Evolutionary conservation across 2,329 filamentous ascomycete genomes (phyloP).

Genomic region (Pestalotiopsis sp.): DNA sequence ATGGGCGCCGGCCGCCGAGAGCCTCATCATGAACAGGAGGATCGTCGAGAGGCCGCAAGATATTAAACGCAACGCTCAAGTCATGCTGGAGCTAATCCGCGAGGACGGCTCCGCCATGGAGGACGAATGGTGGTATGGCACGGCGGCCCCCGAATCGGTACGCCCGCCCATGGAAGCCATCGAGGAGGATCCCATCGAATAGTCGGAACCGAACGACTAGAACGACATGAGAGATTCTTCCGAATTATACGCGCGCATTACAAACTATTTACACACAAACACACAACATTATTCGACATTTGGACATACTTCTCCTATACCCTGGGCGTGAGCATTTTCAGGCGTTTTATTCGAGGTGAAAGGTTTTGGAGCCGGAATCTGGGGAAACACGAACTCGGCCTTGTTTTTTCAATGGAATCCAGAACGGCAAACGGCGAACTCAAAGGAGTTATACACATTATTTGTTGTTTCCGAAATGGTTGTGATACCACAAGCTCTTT

Average conservation of each 20-base stretch:
- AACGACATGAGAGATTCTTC: not conserved
- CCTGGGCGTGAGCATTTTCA: slow-evolving; percentile 29
- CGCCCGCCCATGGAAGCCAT: slow-evolving; percentile 52
- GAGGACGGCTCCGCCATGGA: slow-evolving; percentile 61
- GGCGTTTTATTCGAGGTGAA: slow-evolving; percentile 24
- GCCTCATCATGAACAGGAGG: slow-evolving; percentile 59
- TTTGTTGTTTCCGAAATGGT: slow-evolving; percentile 10
- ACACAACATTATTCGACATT: not conserved
- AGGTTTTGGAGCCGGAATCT: not conserved
- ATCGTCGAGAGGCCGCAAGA: slow-evolving; percentile 61
- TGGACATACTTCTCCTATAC: slow-evolving; percentile 12
- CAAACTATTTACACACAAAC: too few species aligned
- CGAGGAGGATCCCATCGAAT: slow-evolving; percentile 53
- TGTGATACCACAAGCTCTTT: not conserved
- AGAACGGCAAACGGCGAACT: slow-evolving; percentile 18
- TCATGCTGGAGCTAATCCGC: slow-evolving; percentile 66
- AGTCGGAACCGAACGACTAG: slow-evolving; percentile 10
- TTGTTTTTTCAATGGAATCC: not conserved
- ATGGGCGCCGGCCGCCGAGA: slow-evolving; percentile 66
- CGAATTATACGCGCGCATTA: not conserved
- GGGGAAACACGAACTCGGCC: not conserved
- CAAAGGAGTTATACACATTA: slow-evolving; percentile 20
- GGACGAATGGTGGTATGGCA: slow-evolving; percentile 66
- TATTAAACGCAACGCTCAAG: slow-evolving; percentile 65
- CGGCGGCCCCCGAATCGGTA: slow-evolving; percentile 55